Base-by-base conservation (phyloP, 2,329 filamentous ascomycete genomes). In the Ophiostoma ulmi region DNA sequence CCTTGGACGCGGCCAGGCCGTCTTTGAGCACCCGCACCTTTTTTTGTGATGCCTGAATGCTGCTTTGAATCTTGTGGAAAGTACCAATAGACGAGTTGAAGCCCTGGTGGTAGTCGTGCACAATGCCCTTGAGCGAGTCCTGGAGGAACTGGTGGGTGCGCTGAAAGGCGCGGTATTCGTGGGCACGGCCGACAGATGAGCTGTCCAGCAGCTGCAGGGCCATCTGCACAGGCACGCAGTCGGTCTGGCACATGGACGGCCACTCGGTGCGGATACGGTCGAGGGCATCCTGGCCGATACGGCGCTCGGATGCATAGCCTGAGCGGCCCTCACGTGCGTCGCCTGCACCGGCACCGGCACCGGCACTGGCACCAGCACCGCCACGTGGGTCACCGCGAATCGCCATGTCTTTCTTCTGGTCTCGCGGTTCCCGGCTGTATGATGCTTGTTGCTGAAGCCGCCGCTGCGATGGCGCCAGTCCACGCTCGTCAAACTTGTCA, bases 21-120 rank as follows among this genome's bases (percentile, higher is more conserved):
- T 93, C 88, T 79, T 94, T 95, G 73, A 99, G 83, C 14, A 85
- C 83, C 72, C 94, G 88, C 70, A 99, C 92, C 72, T 93, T 89
- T 76, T 89, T 89, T 80, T 99, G 95, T 20, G 93, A 97, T 68
- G 88, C 85, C 76, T 94, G 91, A 74, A 99, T 95, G 80, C 93
- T 97, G 69, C 90, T 88, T 79, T 99, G 95, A 73, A 99, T 99
- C 80, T 97, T 97, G 83, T 99, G 96, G 78, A 98, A 99, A 26
- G 94, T 98, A 79, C 94, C 95, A 74, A 99, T 98, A 68, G 94
- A 97, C 80, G 93, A 97, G 81, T 98, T 99, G 85, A 99, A 99
- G 66, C 95, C 96, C 80, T 99, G 95, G 78, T 99, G 94, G 78
- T 99, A 94, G 81, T 99, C 94, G 79, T 99, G 97, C 36, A 99